Evolutionary conservation across 345 rosid species (phyloP).

Genomic region (Corchorus olitorius): DNA sequence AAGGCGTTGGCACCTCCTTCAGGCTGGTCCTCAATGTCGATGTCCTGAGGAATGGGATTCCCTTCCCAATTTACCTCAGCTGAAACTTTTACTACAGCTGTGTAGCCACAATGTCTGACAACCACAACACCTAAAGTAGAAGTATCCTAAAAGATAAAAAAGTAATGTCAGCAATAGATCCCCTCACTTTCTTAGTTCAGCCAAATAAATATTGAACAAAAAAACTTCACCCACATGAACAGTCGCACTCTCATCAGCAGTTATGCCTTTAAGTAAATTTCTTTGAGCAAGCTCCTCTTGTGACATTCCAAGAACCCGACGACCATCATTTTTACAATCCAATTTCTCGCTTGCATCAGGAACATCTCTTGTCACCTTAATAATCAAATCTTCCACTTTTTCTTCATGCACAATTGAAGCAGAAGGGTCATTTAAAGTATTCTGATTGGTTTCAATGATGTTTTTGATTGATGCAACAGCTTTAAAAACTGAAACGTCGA

Average conservation of each 20-base stretch:
- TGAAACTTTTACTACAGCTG: slow-evolving; percentile 74
- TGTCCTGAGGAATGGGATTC: slow-evolving; percentile 49
- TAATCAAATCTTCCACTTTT: slow-evolving; percentile 67
- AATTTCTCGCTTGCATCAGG: slow-evolving; percentile 72
- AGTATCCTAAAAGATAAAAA: slow-evolving; percentile 64
- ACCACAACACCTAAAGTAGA: slow-evolving; percentile 86
- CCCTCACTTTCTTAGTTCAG: slow-evolving; percentile 29
- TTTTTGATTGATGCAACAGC: slow-evolving; percentile 62
- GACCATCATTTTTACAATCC: slow-evolving; percentile 67
- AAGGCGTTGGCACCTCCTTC: slow-evolving; percentile 94
- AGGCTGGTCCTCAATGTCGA: slow-evolving; percentile 81
- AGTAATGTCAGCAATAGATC: slow-evolving; percentile 32
- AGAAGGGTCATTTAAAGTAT: slow-evolving; percentile 32
- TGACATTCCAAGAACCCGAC: slow-evolving; percentile 61
- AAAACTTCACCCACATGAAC: slow-evolving; percentile 68
- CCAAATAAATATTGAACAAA: slow-evolving; percentile 25
- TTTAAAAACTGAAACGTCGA: slow-evolving; percentile 80
- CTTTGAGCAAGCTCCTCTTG: slow-evolving; percentile 63
- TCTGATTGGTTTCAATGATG: slow-evolving; percentile 44
- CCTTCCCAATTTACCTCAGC: slow-evolving; percentile 58
- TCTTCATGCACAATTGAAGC: slow-evolving; percentile 52
- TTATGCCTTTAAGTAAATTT: slow-evolving; percentile 91
- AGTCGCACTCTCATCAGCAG: slow-evolving; percentile 95
- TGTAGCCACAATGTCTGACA: slow-evolving; percentile 84
- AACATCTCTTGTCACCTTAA: slow-evolving; percentile 69